Base-by-base conservation (phyloP, 345 rosid genomes). In the Sisymbrium altissimum region DNA sequence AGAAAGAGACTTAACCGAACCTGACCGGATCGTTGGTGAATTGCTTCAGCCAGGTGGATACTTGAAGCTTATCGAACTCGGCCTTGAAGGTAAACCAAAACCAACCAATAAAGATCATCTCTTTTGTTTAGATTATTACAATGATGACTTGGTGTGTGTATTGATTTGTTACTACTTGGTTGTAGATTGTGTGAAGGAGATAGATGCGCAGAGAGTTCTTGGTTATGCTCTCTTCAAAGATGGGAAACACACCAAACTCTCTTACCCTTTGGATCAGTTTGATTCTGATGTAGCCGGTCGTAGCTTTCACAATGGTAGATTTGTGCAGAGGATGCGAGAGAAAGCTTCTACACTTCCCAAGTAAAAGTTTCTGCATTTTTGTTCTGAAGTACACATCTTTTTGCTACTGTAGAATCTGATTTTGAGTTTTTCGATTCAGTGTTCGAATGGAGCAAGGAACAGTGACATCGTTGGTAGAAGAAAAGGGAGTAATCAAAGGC, bases 31-130 rank as follows among this genome's bases (percentile, higher is more conserved):
- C 18, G 86, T 83, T 5, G 88, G 86, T 59, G 88, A 83, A 48
- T 44, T 83, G 66, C 79, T 83, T 57, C 88, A 85, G 72, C 88
- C 88, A 1, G 86, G 85, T 68, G 86, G 88, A 33, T 81, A 79
- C 77, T 77, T 83, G 66, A 83, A 81, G 78, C 38, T 83, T 33
- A 57, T 79, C 23, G 83, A 83, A 52, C 80, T 83, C 50, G 88
- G 88, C 5, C 86, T 85, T 56, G 66, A 83, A 32, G 88, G 86
- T 83, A 66, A 36, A 45, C 36, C 21, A 56, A 3, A 13, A 53
- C 8, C 17, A 44, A 56, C 44, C 15, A 18, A 32, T 32, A 53
- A 53, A 64, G 9, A 6, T 33, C 38, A 41, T 12, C 13, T 21
- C 17, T 56, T 64, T 71, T 58, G 59, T 38, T 19, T 38, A 18